Base-by-base conservation (phyloP, 768 basidiomycete species). In the Dendrothele bispora region DNA sequence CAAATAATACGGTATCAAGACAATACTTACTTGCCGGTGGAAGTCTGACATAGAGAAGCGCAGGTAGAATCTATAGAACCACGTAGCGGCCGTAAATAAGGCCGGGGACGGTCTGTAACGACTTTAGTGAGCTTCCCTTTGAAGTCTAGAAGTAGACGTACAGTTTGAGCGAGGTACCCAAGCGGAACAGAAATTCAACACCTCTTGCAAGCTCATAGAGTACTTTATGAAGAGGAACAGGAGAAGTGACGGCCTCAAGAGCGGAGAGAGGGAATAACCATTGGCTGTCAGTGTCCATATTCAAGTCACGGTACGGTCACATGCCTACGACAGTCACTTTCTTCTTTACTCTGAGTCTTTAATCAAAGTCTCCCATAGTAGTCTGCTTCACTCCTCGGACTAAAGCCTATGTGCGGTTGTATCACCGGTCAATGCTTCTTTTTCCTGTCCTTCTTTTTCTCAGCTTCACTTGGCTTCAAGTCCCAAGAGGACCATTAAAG, bases 21-120 rank as follows among this genome's bases (percentile, higher is more conserved):
- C 36, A 50, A 29, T 27, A 29, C 72, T 53, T 66, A 87, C 90
- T 74, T 88, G 86, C 34, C 83, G 78, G 55, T 88, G 85, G 58
- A 88, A 86, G 58, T 91, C 87, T 57, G 86, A 83, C 79, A 90
- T 80, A 22, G 89, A 81, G 61, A 80, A 84, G 50, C 91, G 78
- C 90, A 93, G 91, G 64, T 88, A 93, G 65, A 93, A 93, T 11
- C 91, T 78, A 64, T 93, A 91, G 55, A 92, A 91, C 87, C 91
- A 93, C 5, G 86, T 88, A 21, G 90, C 89, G 21, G 91, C 89
- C 21, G 91, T 90, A 58, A 86, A 86, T 71, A 91, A 80, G 12
- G 90, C 88, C 14, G 88, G 84, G 18, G 84, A 82, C 22, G 88
- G 86, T 40, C 91, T 93, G 61, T 47, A 38, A 49, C 52, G 50